Evolutionary conservation across 2,329 filamentous ascomycete species (phyloP), one percentile per base, ranked within the genome.

Genomic region (Akanthomyces muscarius): DNA sequence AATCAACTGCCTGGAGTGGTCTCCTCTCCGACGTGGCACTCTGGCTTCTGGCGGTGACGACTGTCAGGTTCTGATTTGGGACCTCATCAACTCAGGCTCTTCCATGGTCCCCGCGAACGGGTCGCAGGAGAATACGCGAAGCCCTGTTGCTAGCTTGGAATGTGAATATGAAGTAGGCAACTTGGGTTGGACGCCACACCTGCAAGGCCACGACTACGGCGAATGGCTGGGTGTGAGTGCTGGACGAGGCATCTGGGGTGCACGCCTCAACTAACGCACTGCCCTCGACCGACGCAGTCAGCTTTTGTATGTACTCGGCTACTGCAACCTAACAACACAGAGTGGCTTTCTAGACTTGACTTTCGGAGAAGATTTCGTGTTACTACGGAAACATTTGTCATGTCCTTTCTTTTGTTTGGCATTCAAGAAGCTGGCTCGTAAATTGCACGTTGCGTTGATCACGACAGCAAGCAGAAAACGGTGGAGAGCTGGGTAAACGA

Each of bases 1-100:
- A 8, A 85, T 99, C 63, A 98, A 96, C 77, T 95, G 90, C 71
- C 90, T 98, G 64, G 95, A 99, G 77, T 99, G 95, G 95, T 96
- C 92, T 10, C 94, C 92, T 0, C 85, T 87, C 62, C 86, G 93
- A 64, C 85, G 95, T 69, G 95, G 95, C 28, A 90, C 93, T 67
- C 85, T 99, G 21, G 94, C 94, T 18, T 96, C 92, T 0, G 95
- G 95, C 41, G 95, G 84, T 6, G 95, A 99, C 71, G 95, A 99
- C 75, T 94, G 88, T 66, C 86, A 95, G 68, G 94, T 98, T 2
- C 82, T 98, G 38, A 83, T 97, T 18, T 99, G 95, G 95, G 95
- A 99, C 75, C 81, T 99, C 11, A 83, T 97, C 67, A 94, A 90
- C 65, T 72, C 74, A 70, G 72, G 78, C 75, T 67, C 81, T 74